These are phyloP conservation scores for Drechslerella coelobrocha DNA, from an alignment of 2,329 filamentous ascomycete species.

Conservation along the genomic window DNA sequence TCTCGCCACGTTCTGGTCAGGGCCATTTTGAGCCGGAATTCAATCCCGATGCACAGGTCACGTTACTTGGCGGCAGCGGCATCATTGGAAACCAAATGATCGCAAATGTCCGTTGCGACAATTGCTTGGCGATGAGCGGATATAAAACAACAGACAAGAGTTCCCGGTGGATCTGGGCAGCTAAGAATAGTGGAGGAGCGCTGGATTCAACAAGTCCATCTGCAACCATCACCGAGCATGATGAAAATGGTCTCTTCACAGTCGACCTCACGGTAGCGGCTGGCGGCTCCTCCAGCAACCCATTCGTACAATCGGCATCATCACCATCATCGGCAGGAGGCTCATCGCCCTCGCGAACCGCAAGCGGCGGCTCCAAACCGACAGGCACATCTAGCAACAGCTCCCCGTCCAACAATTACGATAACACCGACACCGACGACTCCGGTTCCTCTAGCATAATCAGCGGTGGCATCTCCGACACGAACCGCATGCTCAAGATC, in stretches of 20 bases:
- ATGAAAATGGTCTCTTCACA: conserved; percentile 60
- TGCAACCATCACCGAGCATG: conserved; percentile 62
- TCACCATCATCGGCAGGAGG: conserved; percentile 4
- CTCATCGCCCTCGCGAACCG: background rate
- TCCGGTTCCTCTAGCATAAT: conserved; percentile 14
- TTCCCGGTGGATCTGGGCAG: conserved; percentile 65
- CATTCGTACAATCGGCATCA: conserved; percentile 19
- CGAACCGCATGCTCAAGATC: conserved; percentile 22
- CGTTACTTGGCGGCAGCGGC: conserved; percentile 51
- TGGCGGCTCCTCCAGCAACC: conserved; percentile 59
- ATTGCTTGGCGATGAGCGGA: conserved; percentile 62
- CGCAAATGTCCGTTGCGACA: conserved; percentile 56
- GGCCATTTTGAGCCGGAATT: conserved; percentile 33
- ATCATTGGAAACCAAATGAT: conserved; percentile 47
- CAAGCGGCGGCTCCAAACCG: conserved; percentile 1
- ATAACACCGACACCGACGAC: conserved; percentile 17
- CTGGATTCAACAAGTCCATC: conserved; percentile 60
- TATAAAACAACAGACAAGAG: conserved; percentile 59
- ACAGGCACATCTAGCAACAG: background rate
- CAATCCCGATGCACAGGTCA: conserved; percentile 5
- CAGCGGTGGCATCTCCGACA: background rate
- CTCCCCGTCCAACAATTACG: conserved; percentile 6
- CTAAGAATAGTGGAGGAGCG: conserved; percentile 61
- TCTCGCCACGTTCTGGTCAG: conserved; percentile 50
- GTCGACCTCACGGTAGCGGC: conserved; percentile 61